Conservation (phyloP, 2,329 filamentous ascomycete genomes). For the Phaeosphaeriaceae sp. region DNA sequence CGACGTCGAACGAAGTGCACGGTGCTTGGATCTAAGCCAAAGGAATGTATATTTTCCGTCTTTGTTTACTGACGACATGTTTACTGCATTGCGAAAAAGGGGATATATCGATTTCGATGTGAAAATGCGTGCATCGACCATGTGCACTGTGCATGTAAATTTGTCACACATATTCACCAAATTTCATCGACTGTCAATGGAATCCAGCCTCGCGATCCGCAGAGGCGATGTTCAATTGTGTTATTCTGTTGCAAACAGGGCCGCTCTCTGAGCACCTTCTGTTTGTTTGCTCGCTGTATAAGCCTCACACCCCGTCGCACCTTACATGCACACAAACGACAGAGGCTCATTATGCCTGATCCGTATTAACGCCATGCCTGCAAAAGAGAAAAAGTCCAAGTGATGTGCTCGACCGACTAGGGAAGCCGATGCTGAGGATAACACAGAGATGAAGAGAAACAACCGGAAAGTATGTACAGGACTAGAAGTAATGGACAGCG, state of each 20-base stretch:
- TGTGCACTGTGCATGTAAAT: too few relatives aligned
- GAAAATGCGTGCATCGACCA: background rate
- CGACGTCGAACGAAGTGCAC: too few relatives aligned
- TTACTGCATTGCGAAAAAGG: background rate
- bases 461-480: conserved; percentile 18
- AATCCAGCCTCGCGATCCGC: background rate
- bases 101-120: background rate
- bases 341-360: conserved; percentile 4
- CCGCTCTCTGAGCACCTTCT: background rate
- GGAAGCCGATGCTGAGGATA: conserved; percentile 4
- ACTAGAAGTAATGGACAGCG: conserved; percentile 20
- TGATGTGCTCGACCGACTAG: background rate
- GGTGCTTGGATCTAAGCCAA: too few relatives aligned
- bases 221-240: background rate
- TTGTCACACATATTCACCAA: background rate
- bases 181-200: background rate
- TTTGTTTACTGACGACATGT: background rate
- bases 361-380: conserved; percentile 3
- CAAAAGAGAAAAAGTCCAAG: background rate
- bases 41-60: too few relatives aligned
- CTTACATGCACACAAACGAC: conserved; percentile 1
- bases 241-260: background rate
- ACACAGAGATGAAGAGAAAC: conserved; percentile 5
- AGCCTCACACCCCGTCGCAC: conserved; percentile 1
- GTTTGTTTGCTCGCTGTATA: background rate